Evolutionary conservation across 108 stramenopile genomes (phyloP), one percentile per base, ranked within the genome.

Genomic region (Fistulifera pelliculosa): DNA sequence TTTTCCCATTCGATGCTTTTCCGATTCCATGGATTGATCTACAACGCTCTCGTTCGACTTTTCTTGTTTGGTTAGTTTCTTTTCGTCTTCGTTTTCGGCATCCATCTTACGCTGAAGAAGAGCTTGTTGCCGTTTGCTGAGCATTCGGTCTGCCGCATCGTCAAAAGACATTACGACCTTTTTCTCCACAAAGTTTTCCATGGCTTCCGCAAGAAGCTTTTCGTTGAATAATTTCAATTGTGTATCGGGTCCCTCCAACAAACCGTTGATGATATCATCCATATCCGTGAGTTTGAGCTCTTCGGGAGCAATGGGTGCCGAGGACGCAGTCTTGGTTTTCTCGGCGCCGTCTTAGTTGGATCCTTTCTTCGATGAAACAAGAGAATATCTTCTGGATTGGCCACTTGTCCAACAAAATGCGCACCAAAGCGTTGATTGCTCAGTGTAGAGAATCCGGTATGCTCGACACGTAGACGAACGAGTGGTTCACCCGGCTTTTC

Each of bases 381-480:
- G 16, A 93, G 75, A 48, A 95, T 91, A 49, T 92, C 87, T 22
- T 80, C 61, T 15, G 89, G 83, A 75, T 94, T 95, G 53, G 86
- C 93, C 54, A 95, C 90, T 31, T 93, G 69, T 8, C 86, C 92
- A 40, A 95, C 82, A 69, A 94, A 98, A 35, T 72, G 75, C 14
- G 85, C 80, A 13, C 94, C 94, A 68, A 93, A 89, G 17, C 93
- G 66, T 60, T 95, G 92, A 68, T 92, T 94, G 62, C 90, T 94
- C 48, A 97, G 50, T 18, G 88, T 77, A 13, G 89, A 67, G 64
- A 97, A 97, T 15, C 94, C 94, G 25, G 95, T 66, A 58, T 97
- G 94, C 58, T 99, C 98, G 18, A 99, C 96, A 42, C 75, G 77
- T 13, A 99, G 69, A 17, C 98, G 86, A 19, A 97, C 88, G 31